phyloP scores from a whole-genome alignment of 495 filamentous ascomycete species.

The Parathielavia hyrcaniae region DNA sequence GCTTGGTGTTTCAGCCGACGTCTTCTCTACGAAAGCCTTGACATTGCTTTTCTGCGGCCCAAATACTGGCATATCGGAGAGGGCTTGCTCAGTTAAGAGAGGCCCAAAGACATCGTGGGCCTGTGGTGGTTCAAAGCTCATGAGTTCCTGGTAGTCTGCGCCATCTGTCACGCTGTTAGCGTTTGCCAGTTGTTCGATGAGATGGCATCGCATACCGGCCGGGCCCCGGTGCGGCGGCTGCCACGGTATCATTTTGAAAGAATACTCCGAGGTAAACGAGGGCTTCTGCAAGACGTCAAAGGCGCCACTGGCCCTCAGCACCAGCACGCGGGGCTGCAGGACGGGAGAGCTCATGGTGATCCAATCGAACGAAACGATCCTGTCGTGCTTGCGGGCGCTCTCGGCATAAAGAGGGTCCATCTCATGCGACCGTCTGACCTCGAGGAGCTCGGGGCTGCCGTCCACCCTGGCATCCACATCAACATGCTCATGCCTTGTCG shows the following conservation, averaged over 20 bases:
- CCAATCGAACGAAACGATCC: constrained; percentile 84
- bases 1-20: constrained; percentile 21
- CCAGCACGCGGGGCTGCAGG: constrained; percentile 59
- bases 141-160: constrained; percentile 39
- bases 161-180: constrained; percentile 32
- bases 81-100: constrained; percentile 38
- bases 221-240: constrained; percentile 40
- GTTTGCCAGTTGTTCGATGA: neutral
- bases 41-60: constrained; percentile 36
- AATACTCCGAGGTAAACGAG: constrained; percentile 45
- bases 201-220: constrained; percentile 32
- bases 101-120: constrained; percentile 41
- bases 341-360: constrained; percentile 55
- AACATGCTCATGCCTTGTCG: constrained; percentile 58
- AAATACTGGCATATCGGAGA: constrained; percentile 42
- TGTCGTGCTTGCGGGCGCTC: constrained; percentile 45
- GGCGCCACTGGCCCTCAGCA: constrained; percentile 60
- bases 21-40: constrained; percentile 31
- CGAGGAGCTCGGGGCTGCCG: constrained; percentile 46
- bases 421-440: constrained; percentile 48
- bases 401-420: constrained; percentile 48
- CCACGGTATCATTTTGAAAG: constrained; percentile 47
- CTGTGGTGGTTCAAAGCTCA: constrained; percentile 43
- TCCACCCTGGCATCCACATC: constrained; percentile 33
- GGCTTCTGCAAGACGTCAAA: constrained; percentile 62